Evolutionary conservation across 2,329 filamentous ascomycete genomes (phyloP).

Genomic region (Fonsecaea monophora): DNA sequence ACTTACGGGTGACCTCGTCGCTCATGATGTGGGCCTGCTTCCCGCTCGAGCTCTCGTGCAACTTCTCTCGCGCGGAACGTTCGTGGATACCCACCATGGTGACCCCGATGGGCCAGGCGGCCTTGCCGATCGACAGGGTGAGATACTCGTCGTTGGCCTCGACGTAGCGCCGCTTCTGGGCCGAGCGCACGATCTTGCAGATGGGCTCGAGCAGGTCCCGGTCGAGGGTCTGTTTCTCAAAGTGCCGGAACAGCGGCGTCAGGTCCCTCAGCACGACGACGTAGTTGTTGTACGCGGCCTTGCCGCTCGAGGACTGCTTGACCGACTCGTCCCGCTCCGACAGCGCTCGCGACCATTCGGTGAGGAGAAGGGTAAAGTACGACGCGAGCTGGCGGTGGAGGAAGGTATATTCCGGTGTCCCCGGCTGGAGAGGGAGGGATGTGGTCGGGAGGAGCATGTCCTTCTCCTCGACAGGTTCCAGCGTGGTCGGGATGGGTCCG

Average conservation of each 20-base stretch:
- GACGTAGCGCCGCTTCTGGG: slow-evolving; percentile 89
- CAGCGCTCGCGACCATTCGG: slow-evolving; percentile 83
- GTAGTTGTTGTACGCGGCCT: slow-evolving; percentile 83
- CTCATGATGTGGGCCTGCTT: slow-evolving; percentile 95
- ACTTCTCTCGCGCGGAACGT: slow-evolving; percentile 90
- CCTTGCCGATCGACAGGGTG: slow-evolving; percentile 90
- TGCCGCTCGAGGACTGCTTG: slow-evolving; percentile 77
- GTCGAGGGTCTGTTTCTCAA: slow-evolving; percentile 81
- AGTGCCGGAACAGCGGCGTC: slow-evolving; percentile 84
- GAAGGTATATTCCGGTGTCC: slow-evolving; percentile 70
- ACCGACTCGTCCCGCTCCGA: slow-evolving; percentile 62
- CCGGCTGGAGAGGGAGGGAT: slow-evolving; percentile 63
- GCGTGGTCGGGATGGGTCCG: slow-evolving; percentile 84
- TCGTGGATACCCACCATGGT: slow-evolving; percentile 99
- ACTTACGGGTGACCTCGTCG: slow-evolving; percentile 94
- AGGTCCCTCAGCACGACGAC: slow-evolving; percentile 86
- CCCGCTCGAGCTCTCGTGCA: slow-evolving; percentile 75
- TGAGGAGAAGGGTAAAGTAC: slow-evolving; percentile 95
- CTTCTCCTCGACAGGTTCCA: slow-evolving; percentile 79
- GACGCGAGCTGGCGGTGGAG: slow-evolving; percentile 87
- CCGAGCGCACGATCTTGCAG: slow-evolving; percentile 88
- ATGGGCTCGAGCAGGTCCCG: slow-evolving; percentile 79
- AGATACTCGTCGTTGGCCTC: slow-evolving; percentile 97
- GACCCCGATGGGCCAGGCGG: slow-evolving; percentile 97
- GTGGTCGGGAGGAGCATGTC: slow-evolving; percentile 80